Base-by-base conservation (phyloP, 805 yeast genomes). In the Candida mattraensis region DNA sequence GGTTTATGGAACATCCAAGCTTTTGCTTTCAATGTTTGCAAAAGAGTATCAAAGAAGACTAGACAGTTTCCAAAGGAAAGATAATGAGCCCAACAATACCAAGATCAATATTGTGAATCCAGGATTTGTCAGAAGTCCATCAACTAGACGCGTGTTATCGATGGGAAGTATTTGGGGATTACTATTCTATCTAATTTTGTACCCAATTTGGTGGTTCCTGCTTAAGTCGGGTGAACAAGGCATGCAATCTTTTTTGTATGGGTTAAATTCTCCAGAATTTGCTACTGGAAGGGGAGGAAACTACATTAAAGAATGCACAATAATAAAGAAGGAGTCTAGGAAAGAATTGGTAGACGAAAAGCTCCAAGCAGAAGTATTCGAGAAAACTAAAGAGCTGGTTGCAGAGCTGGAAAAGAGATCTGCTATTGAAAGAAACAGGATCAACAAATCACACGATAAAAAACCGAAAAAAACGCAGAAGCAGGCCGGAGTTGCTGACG, bases 61-160 rank as follows among this genome's bases (percentile, higher is more conserved):
- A 30, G 69, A 72, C 33, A 58, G 46, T 1, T 75, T 72, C 45
- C 81, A 79, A 42, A 70, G 94, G 40, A 75, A 80, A 33, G 95
- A 87, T 60, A 77, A 77, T 30, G 76, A 80, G 15, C 83, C 86
- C 2, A 69, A 74, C 53, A 85, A 83, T 50, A 78, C 86, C 16
- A 73, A 81, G 33, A 72, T 87, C 15, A 74, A 82, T 39, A 53
- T 87, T 36, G 93, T 86, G 5, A 93, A 93, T 54, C 98, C 99
- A 0, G 99, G 99, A 1, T 50, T 89, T 22, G 85, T 87, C 83
- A 73, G 98, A 48, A 79, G 95, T 2, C 86, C 95, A 2, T 78
- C 94, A 17, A 80, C 91, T 24, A 78, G 93, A 48, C 72, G 96
- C 38, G 76, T 81, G 22, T 39, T 87, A 5, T 78, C 93, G 13